Evolutionary conservation across 345 rosid species (phyloP).

Genomic region (Populus pruinosa): DNA sequence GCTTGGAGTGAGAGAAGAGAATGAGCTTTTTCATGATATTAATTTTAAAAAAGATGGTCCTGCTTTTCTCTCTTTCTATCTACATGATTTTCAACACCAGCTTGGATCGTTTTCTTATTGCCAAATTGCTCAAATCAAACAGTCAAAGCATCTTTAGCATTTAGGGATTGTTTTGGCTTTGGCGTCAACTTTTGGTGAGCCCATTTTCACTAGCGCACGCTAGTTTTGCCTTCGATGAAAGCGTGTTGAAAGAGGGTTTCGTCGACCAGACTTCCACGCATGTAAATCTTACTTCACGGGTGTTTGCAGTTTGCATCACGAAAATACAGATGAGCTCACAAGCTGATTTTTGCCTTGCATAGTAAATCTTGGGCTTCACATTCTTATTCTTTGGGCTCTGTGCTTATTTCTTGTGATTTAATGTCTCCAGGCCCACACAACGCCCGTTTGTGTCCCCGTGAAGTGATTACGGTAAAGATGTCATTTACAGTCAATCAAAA

Average conservation of each 20-base stretch:
- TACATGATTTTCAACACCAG: constrained; percentile 27
- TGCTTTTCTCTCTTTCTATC: constrained; percentile 5
- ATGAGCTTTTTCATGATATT: background rate
- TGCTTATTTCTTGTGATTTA: background rate
- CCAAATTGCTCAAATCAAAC: constrained; percentile 17
- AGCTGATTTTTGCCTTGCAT: background rate
- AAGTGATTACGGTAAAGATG: background rate
- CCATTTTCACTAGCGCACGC: background rate
- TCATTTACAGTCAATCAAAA: background rate
- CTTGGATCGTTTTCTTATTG: constrained; percentile 19
- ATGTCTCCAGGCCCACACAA: background rate
- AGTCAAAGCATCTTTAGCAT: constrained; percentile 16
- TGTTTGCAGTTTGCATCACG: background rate
- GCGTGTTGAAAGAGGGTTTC: background rate
- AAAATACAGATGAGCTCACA: background rate
- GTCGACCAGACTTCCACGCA: background rate
- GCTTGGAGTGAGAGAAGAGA: constrained; percentile 7
- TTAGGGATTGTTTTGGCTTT: background rate
- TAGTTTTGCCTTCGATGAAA: background rate
- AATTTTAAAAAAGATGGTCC: background rate
- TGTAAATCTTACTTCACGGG: background rate
- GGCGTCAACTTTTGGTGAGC: background rate
- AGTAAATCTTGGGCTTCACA: constrained; percentile 1
- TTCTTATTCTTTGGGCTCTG: background rate
- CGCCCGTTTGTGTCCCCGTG: background rate